Evolutionary conservation across 2,329 filamentous ascomycete genomes (phyloP).

Genomic region (Elsinoe necatrix): DNA sequence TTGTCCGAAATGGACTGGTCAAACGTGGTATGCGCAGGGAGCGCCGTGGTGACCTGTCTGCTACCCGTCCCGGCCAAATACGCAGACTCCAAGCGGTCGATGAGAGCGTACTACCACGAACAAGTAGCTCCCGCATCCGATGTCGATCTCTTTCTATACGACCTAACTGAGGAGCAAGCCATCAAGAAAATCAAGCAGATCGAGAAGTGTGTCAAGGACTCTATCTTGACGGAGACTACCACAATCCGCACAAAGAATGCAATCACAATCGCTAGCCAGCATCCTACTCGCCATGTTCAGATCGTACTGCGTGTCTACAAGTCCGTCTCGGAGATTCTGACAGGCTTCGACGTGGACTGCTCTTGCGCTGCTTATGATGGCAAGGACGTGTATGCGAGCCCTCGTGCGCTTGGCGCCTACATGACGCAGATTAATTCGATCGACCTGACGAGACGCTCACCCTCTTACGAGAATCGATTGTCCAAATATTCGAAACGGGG

Average conservation of each 20-base stretch:
- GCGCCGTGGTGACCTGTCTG: slow-evolving; percentile 69
- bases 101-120: slow-evolving; percentile 64
- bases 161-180: slow-evolving; percentile 65
- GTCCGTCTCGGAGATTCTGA: slow-evolving; percentile 73
- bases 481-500: slow-evolving; percentile 78
- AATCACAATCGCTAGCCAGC: slow-evolving; percentile 76
- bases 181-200: slow-evolving; percentile 79
- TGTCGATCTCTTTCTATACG: slow-evolving; percentile 79
- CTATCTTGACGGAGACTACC: slow-evolving; percentile 73
- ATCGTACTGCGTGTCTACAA: slow-evolving; percentile 82
- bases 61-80: slow-evolving; percentile 53
- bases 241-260: slow-evolving; percentile 80
- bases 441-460: slow-evolving; percentile 69
- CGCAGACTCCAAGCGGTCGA: slow-evolving; percentile 32
- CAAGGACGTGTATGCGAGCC: slow-evolving; percentile 67
- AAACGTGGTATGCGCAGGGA: slow-evolving; percentile 75
- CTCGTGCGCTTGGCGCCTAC: slow-evolving; percentile 67
- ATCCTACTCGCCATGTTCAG: slow-evolving; percentile 75
- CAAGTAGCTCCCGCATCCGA: slow-evolving; percentile 75
- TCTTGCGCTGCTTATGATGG: slow-evolving; percentile 75
- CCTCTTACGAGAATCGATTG: slow-evolving; percentile 78
- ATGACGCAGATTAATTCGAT: slow-evolving; percentile 76
- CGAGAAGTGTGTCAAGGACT: slow-evolving; percentile 64
- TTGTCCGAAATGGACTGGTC: slow-evolving; percentile 69
- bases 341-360: slow-evolving; percentile 82